Conservation (phyloP, 805 yeast genomes). For the Wickerhamiella cacticola region DNA sequence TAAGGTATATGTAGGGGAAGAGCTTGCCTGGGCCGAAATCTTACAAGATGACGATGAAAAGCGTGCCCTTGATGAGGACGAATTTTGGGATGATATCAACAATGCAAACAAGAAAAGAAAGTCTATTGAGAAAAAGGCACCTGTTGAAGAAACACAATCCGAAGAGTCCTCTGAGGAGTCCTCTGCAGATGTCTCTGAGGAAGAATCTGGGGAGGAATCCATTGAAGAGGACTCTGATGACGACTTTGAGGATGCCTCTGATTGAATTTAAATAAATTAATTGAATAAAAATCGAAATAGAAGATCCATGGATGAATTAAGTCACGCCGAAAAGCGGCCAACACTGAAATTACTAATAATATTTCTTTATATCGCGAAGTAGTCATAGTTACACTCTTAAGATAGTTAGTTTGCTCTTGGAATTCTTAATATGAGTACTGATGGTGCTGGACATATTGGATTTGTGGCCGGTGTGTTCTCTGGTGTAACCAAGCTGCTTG, state of each 20-base stretch:
- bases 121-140: not conserved
- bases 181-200: conserved; percentile 8
- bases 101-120: conserved; percentile 2
- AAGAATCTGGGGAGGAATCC: not conserved
- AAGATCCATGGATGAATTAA: not conserved
- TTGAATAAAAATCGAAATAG: too few relatives aligned
- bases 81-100: conserved; percentile 31
- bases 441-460: conserved; percentile 33
- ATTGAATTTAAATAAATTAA: not conserved
- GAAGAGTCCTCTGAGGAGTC: conserved; percentile 11
- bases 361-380: too few relatives aligned
- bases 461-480: conserved; percentile 82
- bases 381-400: too few relatives aligned
- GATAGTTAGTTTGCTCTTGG: not conserved
- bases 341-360: not conserved
- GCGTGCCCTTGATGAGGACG: conserved; percentile 29
- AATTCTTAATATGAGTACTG: not conserved
- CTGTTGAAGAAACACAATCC: not conserved
- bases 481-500: conserved; percentile 76
- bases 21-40: conserved; percentile 42
- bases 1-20: conserved; percentile 67
- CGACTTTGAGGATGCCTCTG: conserved; percentile 1
- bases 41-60: conserved; percentile 33
- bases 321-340: not conserved
- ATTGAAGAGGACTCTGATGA: not conserved